A percentile compares a stretch with the other conserved stretches of the same genome.
Conservation (phyloP, 2,329 filamentous ascomycete species). For the Albophoma yamanashiensis region DNA sequence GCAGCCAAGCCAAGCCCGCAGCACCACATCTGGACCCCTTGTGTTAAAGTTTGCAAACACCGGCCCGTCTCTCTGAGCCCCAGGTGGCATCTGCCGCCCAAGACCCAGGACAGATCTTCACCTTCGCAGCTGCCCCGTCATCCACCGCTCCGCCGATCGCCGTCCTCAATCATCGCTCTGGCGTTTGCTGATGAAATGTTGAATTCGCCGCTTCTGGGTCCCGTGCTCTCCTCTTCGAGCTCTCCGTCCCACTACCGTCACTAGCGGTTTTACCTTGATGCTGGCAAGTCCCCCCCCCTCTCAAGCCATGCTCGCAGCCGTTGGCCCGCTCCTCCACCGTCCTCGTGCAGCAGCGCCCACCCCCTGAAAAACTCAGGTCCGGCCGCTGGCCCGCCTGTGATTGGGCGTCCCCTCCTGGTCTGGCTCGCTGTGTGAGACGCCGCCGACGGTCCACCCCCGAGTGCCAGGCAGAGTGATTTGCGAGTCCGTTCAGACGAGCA, state of each 20-base stretch:
- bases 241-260: background rate
- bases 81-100: background rate
- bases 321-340: background rate
- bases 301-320: background rate
- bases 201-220: background rate
- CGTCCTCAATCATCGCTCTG: background rate
- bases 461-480: background rate
- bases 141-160: background rate
- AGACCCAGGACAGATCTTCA: background rate
- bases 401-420: background rate
- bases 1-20: background rate
- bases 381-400: background rate
- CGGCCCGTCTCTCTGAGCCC: background rate
- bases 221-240: background rate
- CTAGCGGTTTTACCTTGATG: constrained; percentile 1
- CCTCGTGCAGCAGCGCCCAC: background rate
- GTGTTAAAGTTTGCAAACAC: background rate
- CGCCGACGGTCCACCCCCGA: background rate
- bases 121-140: background rate
- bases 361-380: background rate
- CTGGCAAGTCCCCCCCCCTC: background rate
- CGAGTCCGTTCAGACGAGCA: background rate
- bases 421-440: background rate
- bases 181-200: background rate
- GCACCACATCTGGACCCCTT: background rate